Conservation (phyloP, 176 grass and related monocot genomes). For the Musa beccarii region DNA sequence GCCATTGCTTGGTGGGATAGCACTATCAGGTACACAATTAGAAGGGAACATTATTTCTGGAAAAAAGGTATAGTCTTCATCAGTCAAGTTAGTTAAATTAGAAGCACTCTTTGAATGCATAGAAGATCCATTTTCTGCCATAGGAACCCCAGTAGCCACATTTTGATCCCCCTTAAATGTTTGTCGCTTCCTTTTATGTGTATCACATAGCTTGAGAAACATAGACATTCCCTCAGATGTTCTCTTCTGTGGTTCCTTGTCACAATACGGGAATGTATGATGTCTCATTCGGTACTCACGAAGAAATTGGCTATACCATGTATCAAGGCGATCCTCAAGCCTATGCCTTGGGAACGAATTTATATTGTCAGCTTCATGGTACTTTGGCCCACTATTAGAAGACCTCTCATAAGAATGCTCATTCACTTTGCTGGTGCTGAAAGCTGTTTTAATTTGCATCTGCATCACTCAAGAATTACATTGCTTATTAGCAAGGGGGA, state of each 20-base stretch:
- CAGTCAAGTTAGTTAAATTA: conserved; percentile 46
- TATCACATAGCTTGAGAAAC: conserved; percentile 58
- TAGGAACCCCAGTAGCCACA: conserved; percentile 18
- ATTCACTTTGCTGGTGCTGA: conserved; percentile 41
- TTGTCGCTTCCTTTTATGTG: conserved; percentile 81
- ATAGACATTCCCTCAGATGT: conserved; percentile 79
- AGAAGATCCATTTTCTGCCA: conserved; percentile 45
- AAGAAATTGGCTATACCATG: conserved; percentile 79
- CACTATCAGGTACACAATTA: conserved; percentile 88
- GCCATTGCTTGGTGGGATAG: conserved; percentile 48
- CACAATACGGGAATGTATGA: conserved; percentile 39
- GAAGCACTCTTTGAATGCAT: conserved; percentile 41
- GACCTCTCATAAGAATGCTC: conserved; percentile 9
- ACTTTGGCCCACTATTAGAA: conserved; percentile 5
- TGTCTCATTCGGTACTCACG: conserved; percentile 62
- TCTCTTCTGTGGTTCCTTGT: conserved; percentile 77
- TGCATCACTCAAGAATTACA: conserved; percentile 26
- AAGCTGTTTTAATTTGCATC: conserved; percentile 39
- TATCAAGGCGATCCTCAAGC: conserved; percentile 43
- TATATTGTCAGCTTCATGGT: conserved; percentile 12
- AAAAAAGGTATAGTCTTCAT: conserved; percentile 51
- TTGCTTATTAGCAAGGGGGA: neutral
- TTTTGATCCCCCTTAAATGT: conserved; percentile 43
- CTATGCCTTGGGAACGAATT: conserved; percentile 48
- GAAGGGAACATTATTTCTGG: conserved; percentile 81